Conservation (phyloP, 2,329 filamentous ascomycete genomes). For the Venturia oleaginea region DNA sequence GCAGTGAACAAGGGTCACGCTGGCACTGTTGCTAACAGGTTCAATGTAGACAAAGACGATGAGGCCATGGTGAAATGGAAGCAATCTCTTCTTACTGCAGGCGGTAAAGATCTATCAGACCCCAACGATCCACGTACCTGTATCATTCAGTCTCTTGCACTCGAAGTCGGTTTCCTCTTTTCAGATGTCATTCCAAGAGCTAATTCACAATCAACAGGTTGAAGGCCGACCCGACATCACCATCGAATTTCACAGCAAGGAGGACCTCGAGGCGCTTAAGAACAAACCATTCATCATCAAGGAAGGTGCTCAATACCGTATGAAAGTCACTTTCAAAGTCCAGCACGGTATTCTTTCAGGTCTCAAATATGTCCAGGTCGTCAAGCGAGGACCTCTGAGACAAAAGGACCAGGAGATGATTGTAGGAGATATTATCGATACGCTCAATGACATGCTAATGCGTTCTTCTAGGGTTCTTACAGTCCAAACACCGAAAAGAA, state of each 20-base stretch:
- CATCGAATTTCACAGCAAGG: conserved; percentile 72
- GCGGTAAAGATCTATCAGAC: conserved; percentile 42
- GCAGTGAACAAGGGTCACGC: background rate
- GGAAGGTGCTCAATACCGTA: conserved; percentile 86
- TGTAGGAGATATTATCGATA: conserved; percentile 44
- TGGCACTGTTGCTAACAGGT: background rate
- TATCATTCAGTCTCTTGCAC: conserved; percentile 83
- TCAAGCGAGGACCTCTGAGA: conserved; percentile 79
- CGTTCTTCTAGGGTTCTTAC: conserved; percentile 63
- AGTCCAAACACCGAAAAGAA: conserved; percentile 86
- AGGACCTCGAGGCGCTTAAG: conserved; percentile 69
- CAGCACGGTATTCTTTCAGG: conserved; percentile 95
- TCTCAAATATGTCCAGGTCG: conserved; percentile 88
- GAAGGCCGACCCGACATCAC: conserved; percentile 75
- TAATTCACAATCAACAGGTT: conserved; percentile 31
- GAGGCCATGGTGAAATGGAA: conserved; percentile 98
- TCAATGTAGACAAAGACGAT: conserved; percentile 55
- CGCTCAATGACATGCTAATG: background rate
- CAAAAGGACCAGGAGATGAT: conserved; percentile 98
- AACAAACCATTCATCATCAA: conserved; percentile 95
- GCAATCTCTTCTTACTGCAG: conserved; percentile 70
- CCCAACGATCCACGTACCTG: conserved; percentile 75
- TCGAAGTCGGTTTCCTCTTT: conserved; percentile 44
- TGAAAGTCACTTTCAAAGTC: conserved; percentile 90
- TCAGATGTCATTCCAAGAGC: background rate